A percentile compares a stretch with the other conserved stretches of the same genome.
Evolutionary conservation across 2,329 filamentous ascomycete species (phyloP).

Genomic region (Fusarium chuoi): DNA sequence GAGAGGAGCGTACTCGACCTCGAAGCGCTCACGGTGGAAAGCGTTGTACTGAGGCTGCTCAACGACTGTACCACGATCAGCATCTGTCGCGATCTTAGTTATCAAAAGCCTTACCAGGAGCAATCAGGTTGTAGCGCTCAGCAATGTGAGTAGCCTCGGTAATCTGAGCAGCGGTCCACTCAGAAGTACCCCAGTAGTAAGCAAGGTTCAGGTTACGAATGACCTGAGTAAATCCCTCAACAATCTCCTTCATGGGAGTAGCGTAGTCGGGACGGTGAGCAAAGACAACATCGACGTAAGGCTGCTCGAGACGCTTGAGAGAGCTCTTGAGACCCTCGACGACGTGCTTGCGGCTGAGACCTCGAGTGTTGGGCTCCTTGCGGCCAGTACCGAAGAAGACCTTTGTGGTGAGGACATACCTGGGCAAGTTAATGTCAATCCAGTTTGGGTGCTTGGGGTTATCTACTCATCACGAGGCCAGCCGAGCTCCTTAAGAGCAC

Average conservation of each 20-base stretch:
- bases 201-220: slow-evolving; percentile 44
- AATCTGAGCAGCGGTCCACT: slow-evolving; percentile 76
- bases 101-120: slow-evolving; percentile 50
- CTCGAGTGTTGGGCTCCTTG: slow-evolving; percentile 64
- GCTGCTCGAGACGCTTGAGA: slow-evolving; percentile 39
- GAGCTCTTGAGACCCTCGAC: slow-evolving; percentile 58
- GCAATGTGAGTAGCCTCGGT: slow-evolving; percentile 65
- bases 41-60: slow-evolving; percentile 77
- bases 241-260: slow-evolving; percentile 43
- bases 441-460: fast-evolving
- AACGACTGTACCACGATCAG: slow-evolving; percentile 52
- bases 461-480: slow-evolving; percentile 66
- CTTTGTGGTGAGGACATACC: slow-evolving; percentile 62
- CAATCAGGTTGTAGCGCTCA: slow-evolving; percentile 69
- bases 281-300: slow-evolving; percentile 44
- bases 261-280: slow-evolving; percentile 41
- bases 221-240: slow-evolving; percentile 43
- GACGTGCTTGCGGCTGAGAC: slow-evolving; percentile 73
- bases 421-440: neutral
- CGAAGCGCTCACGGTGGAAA: slow-evolving; percentile 68
- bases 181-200: slow-evolving; percentile 65
- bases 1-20: slow-evolving; percentile 69
- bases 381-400: slow-evolving; percentile 46
- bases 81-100: fast-evolving
- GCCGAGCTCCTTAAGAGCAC: slow-evolving; percentile 65